Conservation (phyloP, 768 basidiomycete genomes). For the Xerocomellus dryophilus region DNA sequence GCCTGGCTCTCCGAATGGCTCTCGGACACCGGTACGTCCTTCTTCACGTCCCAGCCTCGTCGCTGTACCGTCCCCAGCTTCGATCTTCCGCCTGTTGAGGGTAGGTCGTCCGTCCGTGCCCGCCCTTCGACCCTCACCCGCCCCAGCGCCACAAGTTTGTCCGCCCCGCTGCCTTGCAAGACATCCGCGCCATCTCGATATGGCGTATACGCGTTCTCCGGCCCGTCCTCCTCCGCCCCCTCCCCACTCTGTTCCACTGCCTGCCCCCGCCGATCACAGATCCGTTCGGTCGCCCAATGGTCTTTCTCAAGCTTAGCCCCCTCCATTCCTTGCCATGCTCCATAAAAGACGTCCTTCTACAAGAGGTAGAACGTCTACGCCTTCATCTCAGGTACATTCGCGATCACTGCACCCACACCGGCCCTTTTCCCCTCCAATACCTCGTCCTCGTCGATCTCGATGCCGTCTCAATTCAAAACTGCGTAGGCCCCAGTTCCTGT, state of each 20-base stretch:
- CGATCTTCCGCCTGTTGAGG: constrained; percentile 60
- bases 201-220: constrained; percentile 48
- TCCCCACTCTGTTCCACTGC: constrained; percentile 41
- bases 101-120: constrained; percentile 37
- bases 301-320: constrained; percentile 49
- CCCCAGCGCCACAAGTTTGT: constrained; percentile 65
- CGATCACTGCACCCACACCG: constrained; percentile 27
- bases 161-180: constrained; percentile 58
- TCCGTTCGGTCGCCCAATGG: constrained; percentile 62
- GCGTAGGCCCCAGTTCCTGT: constrained; percentile 41
- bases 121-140: constrained; percentile 1
- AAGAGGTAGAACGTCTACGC: constrained; percentile 56
- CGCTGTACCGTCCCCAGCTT: constrained; percentile 33
- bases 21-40: constrained; percentile 56
- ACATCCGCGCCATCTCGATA: constrained; percentile 49
- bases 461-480: constrained; percentile 50
- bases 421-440: constrained; percentile 57
- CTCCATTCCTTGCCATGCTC: constrained; percentile 39
- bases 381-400: constrained; percentile 52
- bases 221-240: constrained; percentile 37
- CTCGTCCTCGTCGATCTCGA: constrained; percentile 64
- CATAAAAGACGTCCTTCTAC: constrained; percentile 43
- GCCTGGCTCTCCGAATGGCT: constrained; percentile 62
- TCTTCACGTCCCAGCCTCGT: not conserved
- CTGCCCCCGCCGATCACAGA: constrained; percentile 55